Conservation (phyloP, 164 flowering plant genomes). For the Dillenia suffruticosa region DNA sequence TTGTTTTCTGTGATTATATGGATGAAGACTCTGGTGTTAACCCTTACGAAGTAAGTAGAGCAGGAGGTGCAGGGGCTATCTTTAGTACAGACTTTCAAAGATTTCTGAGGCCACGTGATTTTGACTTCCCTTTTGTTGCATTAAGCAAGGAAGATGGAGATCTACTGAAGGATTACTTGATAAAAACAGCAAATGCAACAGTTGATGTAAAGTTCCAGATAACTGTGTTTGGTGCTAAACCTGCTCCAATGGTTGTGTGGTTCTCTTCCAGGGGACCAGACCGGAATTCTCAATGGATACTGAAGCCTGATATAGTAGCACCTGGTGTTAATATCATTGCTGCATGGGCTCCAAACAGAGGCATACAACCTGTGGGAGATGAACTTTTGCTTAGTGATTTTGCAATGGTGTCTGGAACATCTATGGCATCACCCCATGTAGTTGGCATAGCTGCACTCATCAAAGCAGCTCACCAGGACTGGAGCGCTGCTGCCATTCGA, state of each 20-base stretch:
- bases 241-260: conserved; percentile 16
- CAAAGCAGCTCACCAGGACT: conserved; percentile 1
- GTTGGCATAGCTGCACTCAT: not conserved
- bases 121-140: conserved; percentile 18
- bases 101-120: conserved; percentile 11
- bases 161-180: conserved; percentile 14
- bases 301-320: conserved; percentile 15
- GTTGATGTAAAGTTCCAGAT: conserved; percentile 12
- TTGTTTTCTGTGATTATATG: conserved; percentile 21
- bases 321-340: conserved; percentile 13
- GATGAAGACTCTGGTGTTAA: not conserved
- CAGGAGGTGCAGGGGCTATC: conserved; percentile 29
- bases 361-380: not conserved
- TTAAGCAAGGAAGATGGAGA: conserved; percentile 17
- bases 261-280: conserved; percentile 18
- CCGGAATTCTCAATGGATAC: conserved; percentile 3
- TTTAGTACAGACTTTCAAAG: conserved; percentile 9
- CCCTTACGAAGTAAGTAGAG: conserved; percentile 7
- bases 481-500: not conserved
- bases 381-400: conserved; percentile 7
- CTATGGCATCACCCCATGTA: conserved; percentile 10
- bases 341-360: conserved; percentile 6
- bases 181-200: not conserved
- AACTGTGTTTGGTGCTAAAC: conserved; percentile 9
- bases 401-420: conserved; percentile 8